phyloP scores from a whole-genome alignment of 148 eudicot species.

The Rhododendron ferrugineum region DNA sequence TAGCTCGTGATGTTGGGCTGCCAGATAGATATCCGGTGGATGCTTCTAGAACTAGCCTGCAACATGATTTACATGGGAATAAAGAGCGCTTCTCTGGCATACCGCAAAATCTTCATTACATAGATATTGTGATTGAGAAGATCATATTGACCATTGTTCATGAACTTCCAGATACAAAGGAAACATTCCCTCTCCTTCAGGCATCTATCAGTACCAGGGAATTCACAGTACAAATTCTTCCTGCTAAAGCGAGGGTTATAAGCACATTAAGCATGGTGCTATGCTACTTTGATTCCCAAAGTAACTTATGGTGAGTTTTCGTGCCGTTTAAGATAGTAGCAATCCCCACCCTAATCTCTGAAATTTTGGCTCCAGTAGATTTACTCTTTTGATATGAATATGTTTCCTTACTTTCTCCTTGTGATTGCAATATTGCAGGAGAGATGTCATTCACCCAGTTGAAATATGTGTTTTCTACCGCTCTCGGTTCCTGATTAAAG shows the following conservation, averaged over 20 bases:
- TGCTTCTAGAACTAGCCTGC: slow-evolving; percentile 17
- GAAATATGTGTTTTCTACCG: slow-evolving; percentile 59
- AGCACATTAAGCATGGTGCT: slow-evolving; percentile 45
- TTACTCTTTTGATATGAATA: neutral
- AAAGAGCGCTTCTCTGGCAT: slow-evolving; percentile 20
- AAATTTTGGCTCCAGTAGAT: slow-evolving; percentile 3
- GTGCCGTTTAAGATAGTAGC: neutral
- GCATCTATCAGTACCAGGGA: slow-evolving; percentile 49
- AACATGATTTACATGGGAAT: slow-evolving; percentile 20
- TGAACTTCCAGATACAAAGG: slow-evolving; percentile 61
- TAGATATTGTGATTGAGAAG: slow-evolving; percentile 49
- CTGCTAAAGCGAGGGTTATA: slow-evolving; percentile 65
- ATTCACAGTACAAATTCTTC: slow-evolving; percentile 53
- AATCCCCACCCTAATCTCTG: neutral
- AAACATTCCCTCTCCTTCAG: slow-evolving; percentile 68
- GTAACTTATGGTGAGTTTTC: slow-evolving; percentile 51
- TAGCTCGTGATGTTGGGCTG: slow-evolving; percentile 24
- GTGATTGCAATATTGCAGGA: slow-evolving; percentile 46
- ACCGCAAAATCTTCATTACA: slow-evolving; percentile 32
- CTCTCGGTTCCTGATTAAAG: slow-evolving; percentile 33
- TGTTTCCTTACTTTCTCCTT: slow-evolving; percentile 5
- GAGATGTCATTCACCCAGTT: slow-evolving; percentile 63
- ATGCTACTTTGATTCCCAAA: slow-evolving; percentile 58
- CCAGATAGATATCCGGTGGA: slow-evolving; percentile 22
- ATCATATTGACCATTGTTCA: slow-evolving; percentile 63